Evolutionary conservation across 192 early-diverging fungal genomes (phyloP).

Genomic region (Chytriomyces sp.): DNA sequence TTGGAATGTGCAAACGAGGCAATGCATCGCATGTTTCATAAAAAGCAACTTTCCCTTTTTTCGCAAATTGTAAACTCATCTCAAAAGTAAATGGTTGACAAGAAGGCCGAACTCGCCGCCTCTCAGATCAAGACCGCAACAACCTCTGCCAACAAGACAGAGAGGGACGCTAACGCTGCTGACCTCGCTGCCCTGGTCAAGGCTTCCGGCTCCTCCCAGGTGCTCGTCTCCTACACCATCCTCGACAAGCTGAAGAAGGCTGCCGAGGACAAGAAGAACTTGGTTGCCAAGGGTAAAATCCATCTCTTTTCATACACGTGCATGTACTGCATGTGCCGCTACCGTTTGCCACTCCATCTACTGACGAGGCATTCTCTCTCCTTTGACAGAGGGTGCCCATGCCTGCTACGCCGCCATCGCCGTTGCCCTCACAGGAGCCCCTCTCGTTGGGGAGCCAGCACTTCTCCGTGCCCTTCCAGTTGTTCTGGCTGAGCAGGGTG

Average conservation of each 20-base stretch:
- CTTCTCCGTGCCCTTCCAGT: conserved; percentile 66
- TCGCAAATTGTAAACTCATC: no score
- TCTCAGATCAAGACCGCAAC: conserved; percentile 30
- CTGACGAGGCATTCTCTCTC: conserved; percentile 21
- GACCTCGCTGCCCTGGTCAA: conserved; percentile 68
- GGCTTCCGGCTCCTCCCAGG: conserved; percentile 56
- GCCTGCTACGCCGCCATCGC: conserved; percentile 65
- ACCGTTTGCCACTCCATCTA: no score
- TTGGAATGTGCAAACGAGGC: no score
- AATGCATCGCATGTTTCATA: no score
- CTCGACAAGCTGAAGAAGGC: conserved; percentile 64
- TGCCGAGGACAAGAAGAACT: conserved; percentile 72
- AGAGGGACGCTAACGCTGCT: conserved; percentile 61
- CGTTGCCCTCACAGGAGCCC: conserved; percentile 59
- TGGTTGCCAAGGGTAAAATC: no score
- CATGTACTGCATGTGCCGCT: no score
- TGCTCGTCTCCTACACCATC: conserved; percentile 63
- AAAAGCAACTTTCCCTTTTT: no score
- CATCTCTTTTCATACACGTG: no score
- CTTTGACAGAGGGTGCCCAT: conserved; percentile 67
- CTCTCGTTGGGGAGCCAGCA: conserved; percentile 63
- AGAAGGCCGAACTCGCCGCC: conserved; percentile 23
- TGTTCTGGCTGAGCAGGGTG: conserved; percentile 61
- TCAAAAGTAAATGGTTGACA: conserved; percentile 17
- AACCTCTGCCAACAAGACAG: conserved; percentile 42